Evolutionary conservation across 164 flowering plant species (phyloP), one percentile per base, ranked within the genome.

Genomic region (Aristolochia fimbriata): DNA sequence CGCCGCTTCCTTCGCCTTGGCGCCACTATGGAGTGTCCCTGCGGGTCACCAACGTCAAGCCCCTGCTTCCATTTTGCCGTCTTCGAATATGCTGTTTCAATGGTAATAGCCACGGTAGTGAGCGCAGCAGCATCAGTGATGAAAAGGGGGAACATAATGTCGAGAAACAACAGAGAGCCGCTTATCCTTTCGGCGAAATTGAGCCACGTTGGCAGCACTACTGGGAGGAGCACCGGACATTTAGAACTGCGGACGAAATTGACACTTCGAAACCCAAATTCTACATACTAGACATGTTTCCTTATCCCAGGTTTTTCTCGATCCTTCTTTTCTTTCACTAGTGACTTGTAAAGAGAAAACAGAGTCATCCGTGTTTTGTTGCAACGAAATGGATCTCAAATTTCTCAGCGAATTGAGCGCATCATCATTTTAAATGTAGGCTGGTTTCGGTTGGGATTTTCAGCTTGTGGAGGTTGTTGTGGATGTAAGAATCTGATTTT

Each of bases 211-310:
- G 98, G 98, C 98, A 93, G 78, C 68, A 66, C 4, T 82, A 68
- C 64, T 93, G 98, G 98, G 94, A 90, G 62, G 80, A 84, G 56
- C 82, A 83, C 59, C 75, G 73, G 11, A 93, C 97, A 51, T 93
- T 93, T 61, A 62, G 82, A 53, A 90, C 94, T 45, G 94, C 94
- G 0, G 97, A 93, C 59, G 94, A 89, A 45, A 62, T 93, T 47
- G 98, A 93, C 64, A 75, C 78, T 2, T 81, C 93, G 14, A 93
- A 89, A 60, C 98, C 98, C 33, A 93, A 93, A 69, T 93, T 68
- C 69, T 93, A 93, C 62, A 93, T 90, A 51, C 97, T 93, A 47
- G 98, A 93, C 69, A 93, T 93, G 98, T 93, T 93, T 71, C 98
- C 98, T 60, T 93, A 93, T 71, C 98, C 98, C 55, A 93, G 98